Conservation (phyloP, 176 grass and related monocot species). For the Eragrostis curvula region DNA sequence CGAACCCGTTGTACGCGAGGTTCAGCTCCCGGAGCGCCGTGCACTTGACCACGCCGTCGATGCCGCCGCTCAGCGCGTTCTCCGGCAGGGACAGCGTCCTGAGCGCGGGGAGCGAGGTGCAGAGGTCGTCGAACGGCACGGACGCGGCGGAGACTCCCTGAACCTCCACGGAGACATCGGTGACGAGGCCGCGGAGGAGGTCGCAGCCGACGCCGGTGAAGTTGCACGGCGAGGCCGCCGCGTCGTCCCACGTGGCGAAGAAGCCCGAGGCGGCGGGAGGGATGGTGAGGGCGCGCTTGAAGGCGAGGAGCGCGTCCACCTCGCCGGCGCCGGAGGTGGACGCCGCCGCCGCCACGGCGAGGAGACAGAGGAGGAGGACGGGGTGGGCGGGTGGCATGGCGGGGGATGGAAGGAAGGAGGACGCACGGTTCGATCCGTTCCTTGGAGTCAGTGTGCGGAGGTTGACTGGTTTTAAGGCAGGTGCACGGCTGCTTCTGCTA, state of each 20-base stretch:
- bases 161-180: not conserved
- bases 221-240: conserved; percentile 32
- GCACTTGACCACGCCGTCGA: conserved; percentile 55
- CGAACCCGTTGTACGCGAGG: conserved; percentile 67
- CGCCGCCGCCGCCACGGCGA: not conserved
- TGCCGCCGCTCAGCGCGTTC: conserved; percentile 54
- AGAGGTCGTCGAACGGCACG: conserved; percentile 57
- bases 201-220: conserved; percentile 67
- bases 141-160: not conserved
- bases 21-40: conserved; percentile 45
- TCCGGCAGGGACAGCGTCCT: conserved; percentile 47
- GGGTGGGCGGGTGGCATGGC: conserved; percentile 47
- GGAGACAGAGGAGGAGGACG: conserved; percentile 26
- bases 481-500: not conserved
- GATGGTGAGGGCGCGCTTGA: conserved; percentile 62
- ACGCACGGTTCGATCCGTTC: conserved; percentile 27
- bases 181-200: conserved; percentile 31
- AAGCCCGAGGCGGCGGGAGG: not conserved
- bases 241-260: conserved; percentile 62
- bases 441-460: conserved; percentile 14
- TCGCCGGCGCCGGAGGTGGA: conserved; percentile 21
- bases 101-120: conserved; percentile 43
- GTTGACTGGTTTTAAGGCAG: conserved; percentile 42
- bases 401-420: conserved; percentile 2
- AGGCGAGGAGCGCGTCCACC: conserved; percentile 47